Base-by-base conservation (phyloP, 371 early-diverging fungal species). In the Mucor velutinosus region DNA sequence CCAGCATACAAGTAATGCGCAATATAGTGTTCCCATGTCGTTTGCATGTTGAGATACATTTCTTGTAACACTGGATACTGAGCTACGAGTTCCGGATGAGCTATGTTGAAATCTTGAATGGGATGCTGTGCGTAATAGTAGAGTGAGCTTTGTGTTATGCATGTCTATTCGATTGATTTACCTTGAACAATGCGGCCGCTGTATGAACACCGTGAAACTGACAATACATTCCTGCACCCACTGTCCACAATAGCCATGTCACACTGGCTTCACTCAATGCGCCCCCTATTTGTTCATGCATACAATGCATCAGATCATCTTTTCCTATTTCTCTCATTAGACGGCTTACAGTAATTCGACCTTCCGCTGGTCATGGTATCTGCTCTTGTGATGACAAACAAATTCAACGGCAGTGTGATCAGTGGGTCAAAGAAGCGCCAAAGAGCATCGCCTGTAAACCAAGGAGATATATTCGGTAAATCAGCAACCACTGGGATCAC, bases 1-100 rank as follows among this genome's bases (percentile, higher is more conserved):
- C 74, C 69, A 10, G 86, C 88, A 71, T 87, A 87, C 76, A 87
- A 79, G 61, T 87, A 87, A 73, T 87, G 88, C 0, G 84, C 86
- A 59, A 84, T 78, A 21, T 71, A 73, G 51, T 87, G 88, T 30
- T 87, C 88, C 86, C 85, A 87, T 14, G 76, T 60, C 57, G 82
- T 75, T 56, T 78, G 71, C 77, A 87, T 87, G 35, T 86, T 70
- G 27, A 76, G 62, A 51, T 87, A 87, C 21, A 86, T 86, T 21
- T 80, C 71, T 15, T 78, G 69, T 19, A 86, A 59, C 0, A 71
- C 76, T 10, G 83, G 79, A 45, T 83, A 75, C 30, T 73, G 70
- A 2, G 56, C 60, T 7, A 82, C 76, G 0, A 79, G 47, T 15
- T 76, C 79, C 4, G 77, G 77, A 58, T 82, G 73, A 2, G 65